phyloP scores from a whole-genome alignment of 2,329 filamentous ascomycete genomes.

The Pseudocercospora eumusae region DNA sequence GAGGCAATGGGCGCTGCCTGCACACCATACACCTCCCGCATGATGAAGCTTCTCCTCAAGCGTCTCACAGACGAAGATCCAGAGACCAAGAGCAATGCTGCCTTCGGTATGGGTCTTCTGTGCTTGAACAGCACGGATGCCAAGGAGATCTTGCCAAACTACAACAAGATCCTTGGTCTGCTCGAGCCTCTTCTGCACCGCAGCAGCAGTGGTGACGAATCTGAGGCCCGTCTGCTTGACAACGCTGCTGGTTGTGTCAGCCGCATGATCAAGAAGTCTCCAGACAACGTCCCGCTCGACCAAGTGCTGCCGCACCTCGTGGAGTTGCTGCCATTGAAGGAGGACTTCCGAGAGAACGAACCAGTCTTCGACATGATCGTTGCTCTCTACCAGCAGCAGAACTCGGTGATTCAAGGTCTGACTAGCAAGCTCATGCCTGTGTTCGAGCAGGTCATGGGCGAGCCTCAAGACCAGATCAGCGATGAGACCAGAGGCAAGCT shows the following conservation, averaged over 20 bases:
- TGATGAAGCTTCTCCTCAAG: constrained; percentile 80
- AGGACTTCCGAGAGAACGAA: constrained; percentile 95
- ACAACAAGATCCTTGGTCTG: constrained; percentile 76
- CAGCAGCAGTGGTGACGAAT: constrained; percentile 46
- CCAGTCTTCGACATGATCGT: constrained; percentile 89
- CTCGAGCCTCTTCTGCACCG: constrained; percentile 77
- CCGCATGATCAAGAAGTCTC: constrained; percentile 87
- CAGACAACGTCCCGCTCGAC: constrained; percentile 75
- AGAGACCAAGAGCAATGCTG: constrained; percentile 92
- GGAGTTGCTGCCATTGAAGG: constrained; percentile 78
- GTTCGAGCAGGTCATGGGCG: constrained; percentile 70
- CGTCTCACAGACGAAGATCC: constrained; percentile 85
- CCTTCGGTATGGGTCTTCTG: constrained; percentile 85
- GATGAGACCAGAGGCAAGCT: constrained; percentile 68
- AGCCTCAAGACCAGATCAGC: constrained; percentile 74
- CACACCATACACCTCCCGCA: constrained; percentile 73
- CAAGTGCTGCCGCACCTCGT: constrained; percentile 82
- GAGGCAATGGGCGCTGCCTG: constrained; percentile 80
- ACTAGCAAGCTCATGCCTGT: constrained; percentile 69
- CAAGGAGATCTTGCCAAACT: constrained; percentile 71
- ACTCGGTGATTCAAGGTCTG: constrained; percentile 68
- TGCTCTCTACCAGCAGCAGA: constrained; percentile 73
- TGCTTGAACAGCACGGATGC: constrained; percentile 76
- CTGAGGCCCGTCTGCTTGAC: constrained; percentile 81
- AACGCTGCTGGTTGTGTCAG: constrained; percentile 90